Percentiles rank a stretch among this genome's conserved stretches.
Evolutionary conservation across 1,284 basidiomycete genomes (phyloP).

Genomic region (Rhodotorula sp.): DNA sequence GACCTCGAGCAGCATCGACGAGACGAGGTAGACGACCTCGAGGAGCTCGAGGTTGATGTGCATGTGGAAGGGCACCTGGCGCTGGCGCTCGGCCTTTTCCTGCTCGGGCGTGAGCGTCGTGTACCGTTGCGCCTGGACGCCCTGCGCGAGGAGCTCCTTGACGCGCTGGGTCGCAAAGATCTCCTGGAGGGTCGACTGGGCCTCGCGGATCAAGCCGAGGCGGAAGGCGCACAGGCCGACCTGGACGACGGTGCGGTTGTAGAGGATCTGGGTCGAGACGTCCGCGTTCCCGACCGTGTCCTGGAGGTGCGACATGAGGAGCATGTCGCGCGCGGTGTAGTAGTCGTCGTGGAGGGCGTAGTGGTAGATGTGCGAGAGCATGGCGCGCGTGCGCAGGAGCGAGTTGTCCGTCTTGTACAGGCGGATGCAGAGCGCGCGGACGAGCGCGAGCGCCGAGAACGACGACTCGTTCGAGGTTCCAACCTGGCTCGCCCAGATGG

Average conservation of each 20-base stretch:
- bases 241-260: constrained; percentile 96
- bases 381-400: constrained; percentile 83
- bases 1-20: constrained; percentile 97
- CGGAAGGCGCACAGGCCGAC: constrained; percentile 96
- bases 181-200: constrained; percentile 87
- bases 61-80: constrained; percentile 98
- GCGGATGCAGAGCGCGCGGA: constrained; percentile 84
- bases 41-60: constrained; percentile 98
- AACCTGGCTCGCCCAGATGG: constrained; percentile 41
- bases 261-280: constrained; percentile 94
- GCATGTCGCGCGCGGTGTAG: constrained; percentile 94
- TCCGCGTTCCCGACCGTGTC: constrained; percentile 94
- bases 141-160: constrained; percentile 96
- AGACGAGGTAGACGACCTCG: constrained; percentile 95
- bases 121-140: constrained; percentile 89
- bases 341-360: constrained; percentile 95
- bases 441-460: constrained; percentile 66
- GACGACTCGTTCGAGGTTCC: constrained; percentile 54
- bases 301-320: constrained; percentile 98
- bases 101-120: constrained; percentile 81
- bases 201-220: constrained; percentile 88
- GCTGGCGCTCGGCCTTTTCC: constrained; percentile 91
- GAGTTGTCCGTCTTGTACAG: constrained; percentile 91
- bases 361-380: constrained; percentile 97
- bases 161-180: constrained; percentile 93